Conservation (phyloP, 2,329 filamentous ascomycete species). For the Metarhizium rileyi region DNA sequence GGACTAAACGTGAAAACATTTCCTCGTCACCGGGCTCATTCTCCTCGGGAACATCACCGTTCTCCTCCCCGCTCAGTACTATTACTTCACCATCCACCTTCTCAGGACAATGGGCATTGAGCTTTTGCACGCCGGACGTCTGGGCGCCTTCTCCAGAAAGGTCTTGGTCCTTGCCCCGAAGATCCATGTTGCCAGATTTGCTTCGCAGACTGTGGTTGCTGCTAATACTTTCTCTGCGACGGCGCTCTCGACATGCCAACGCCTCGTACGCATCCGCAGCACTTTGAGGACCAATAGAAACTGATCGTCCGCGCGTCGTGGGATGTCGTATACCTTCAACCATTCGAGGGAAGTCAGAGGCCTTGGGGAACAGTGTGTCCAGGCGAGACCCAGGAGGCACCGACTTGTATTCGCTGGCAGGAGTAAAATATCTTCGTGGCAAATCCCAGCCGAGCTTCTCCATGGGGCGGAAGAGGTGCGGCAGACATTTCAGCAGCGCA, state of each 20-base stretch:
- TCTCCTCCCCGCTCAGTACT: not conserved
- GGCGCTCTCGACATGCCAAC: slow-evolving; percentile 73
- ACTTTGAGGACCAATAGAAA: slow-evolving; percentile 89
- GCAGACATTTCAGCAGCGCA: slow-evolving; percentile 63
- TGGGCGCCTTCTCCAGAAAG: slow-evolving; percentile 28
- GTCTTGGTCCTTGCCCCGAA: slow-evolving; percentile 28
- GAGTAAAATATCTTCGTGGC: slow-evolving; percentile 83
- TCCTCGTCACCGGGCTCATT: slow-evolving; percentile 58
- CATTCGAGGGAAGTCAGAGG: slow-evolving; percentile 78
- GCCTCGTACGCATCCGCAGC: slow-evolving; percentile 95
- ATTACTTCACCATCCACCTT: slow-evolving; percentile 62
- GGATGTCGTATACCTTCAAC: slow-evolving; percentile 75
- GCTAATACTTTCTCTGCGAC: slow-evolving; percentile 43
- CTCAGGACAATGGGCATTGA: slow-evolving; percentile 54
- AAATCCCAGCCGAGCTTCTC: slow-evolving; percentile 71
- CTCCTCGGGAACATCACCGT: slow-evolving; percentile 21
- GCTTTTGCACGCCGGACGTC: slow-evolving; percentile 36
- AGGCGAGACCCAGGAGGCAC: slow-evolving; percentile 58
- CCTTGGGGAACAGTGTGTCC: slow-evolving; percentile 82
- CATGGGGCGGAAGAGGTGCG: slow-evolving; percentile 78
- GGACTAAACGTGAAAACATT: slow-evolving; percentile 75
- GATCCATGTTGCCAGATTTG: slow-evolving; percentile 33
- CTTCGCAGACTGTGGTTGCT: slow-evolving; percentile 39
- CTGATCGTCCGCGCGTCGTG: slow-evolving; percentile 57
- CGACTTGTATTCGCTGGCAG: slow-evolving; percentile 80